These are phyloP conservation scores for Brettanomyces bruxellensis DNA, from an alignment of 805 yeast genomes.

Conservation along the genomic window DNA sequence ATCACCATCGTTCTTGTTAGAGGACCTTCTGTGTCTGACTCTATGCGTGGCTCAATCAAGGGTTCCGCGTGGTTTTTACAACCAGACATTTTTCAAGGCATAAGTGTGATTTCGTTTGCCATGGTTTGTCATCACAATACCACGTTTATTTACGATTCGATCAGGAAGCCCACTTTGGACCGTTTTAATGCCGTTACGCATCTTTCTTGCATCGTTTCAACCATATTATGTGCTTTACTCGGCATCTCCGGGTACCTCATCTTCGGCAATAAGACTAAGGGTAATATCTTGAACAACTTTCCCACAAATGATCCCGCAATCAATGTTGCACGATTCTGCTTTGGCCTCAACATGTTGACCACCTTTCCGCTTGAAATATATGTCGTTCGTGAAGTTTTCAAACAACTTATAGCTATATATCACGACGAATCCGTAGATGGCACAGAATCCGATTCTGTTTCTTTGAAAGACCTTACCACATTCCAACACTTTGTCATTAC, in stretches of 20 bases:
- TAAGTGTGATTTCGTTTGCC: slow-evolving; percentile 92
- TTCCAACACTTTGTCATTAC: slow-evolving; percentile 58
- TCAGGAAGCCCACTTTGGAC: slow-evolving; percentile 65
- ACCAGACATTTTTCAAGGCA: slow-evolving; percentile 71
- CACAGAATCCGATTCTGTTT: slow-evolving; percentile 5
- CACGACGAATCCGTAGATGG: too few species aligned
- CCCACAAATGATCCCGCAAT: slow-evolving; percentile 64
- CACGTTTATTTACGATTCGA: slow-evolving; percentile 77
- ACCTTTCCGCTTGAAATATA: slow-evolving; percentile 87
- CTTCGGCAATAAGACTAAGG: slow-evolving; percentile 73
- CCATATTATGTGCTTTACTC: slow-evolving; percentile 67
- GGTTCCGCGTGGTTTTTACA: slow-evolving; percentile 43
- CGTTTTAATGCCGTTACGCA: slow-evolving; percentile 75
- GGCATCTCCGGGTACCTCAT: slow-evolving; percentile 72
- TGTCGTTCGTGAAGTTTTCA: slow-evolving; percentile 81
- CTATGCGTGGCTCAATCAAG: slow-evolving; percentile 40
- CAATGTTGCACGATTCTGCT: slow-evolving; percentile 82
- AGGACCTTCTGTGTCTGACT: slow-evolving; percentile 53
- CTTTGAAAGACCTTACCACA: slow-evolving; percentile 20
- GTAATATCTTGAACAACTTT: slow-evolving; percentile 83
- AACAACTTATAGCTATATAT: slow-evolving; percentile 39
- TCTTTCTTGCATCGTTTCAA: slow-evolving; percentile 71
- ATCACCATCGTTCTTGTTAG: slow-evolving; percentile 62
- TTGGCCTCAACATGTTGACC: slow-evolving; percentile 87
- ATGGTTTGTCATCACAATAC: slow-evolving; percentile 95